Conservation (phyloP, 1,284 basidiomycete species). For the Moniliella sp. region DNA sequence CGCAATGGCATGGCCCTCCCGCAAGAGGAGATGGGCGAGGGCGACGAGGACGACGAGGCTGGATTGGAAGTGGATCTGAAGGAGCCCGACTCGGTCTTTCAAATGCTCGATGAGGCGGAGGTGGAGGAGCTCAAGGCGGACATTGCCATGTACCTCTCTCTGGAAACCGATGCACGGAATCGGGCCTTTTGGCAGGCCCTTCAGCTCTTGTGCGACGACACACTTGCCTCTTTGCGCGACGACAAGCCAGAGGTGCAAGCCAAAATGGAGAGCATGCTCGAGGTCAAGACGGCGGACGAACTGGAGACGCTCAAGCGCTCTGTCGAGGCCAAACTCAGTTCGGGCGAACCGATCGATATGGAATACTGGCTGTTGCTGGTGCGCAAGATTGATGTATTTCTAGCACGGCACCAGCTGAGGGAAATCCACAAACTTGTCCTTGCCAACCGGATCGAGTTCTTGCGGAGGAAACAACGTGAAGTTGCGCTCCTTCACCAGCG, state of each 20-base stretch:
- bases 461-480: conserved; percentile 78
- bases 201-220: conserved; percentile 85
- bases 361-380: conserved; percentile 93
- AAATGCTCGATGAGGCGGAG: conserved; percentile 65
- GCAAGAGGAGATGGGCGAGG: conserved; percentile 35
- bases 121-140: conserved; percentile 80
- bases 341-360: conserved; percentile 78
- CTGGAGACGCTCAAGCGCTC: conserved; percentile 60
- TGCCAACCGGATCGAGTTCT: conserved; percentile 76
- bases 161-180: conserved; percentile 65
- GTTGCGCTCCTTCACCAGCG: too few species aligned
- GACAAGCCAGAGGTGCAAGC: conserved; percentile 37
- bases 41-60: conserved; percentile 56
- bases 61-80: conserved; percentile 92
- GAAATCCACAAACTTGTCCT: conserved; percentile 83
- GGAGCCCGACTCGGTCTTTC: conserved; percentile 88
- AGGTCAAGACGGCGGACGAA: conserved; percentile 40
- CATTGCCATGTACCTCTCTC: conserved; percentile 67
- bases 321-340: conserved; percentile 65
- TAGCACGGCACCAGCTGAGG: conserved; percentile 84
- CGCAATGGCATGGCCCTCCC: conserved; percentile 37
- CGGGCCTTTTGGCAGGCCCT: conserved; percentile 96
- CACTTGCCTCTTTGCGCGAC: conserved; percentile 63
- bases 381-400: conserved; percentile 82
- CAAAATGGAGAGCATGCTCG: conserved; percentile 23